Percentiles rank a stretch among this genome's conserved stretches.
These are phyloP conservation scores for Albifimbria verrucaria DNA, from an alignment of 2,329 filamentous ascomycete genomes.

Conservation along the genomic window DNA sequence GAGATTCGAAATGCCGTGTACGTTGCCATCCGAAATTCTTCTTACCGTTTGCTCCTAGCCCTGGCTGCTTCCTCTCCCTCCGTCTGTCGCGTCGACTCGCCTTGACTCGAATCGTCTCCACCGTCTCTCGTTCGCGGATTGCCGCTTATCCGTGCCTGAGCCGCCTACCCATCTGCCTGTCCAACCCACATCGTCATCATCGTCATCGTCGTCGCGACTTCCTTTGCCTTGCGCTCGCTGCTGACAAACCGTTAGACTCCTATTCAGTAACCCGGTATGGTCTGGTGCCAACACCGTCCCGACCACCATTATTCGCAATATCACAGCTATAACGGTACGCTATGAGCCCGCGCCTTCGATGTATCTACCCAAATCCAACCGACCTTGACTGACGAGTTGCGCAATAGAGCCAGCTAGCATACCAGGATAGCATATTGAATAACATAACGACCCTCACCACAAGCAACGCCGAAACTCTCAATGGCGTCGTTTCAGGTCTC, in stretches of 20 bases:
- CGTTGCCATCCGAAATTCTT: slow-evolving; percentile 13
- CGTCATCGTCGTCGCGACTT: slow-evolving; percentile 3
- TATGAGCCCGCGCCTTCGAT: background rate
- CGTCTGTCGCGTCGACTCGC: no score
- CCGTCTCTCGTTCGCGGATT: no score
- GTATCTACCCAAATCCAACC: background rate
- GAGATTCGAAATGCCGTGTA: slow-evolving; percentile 51
- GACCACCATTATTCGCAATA: slow-evolving; percentile 53
- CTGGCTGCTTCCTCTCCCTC: no score
- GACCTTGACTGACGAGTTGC: slow-evolving; percentile 4
- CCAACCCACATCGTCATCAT: no score
- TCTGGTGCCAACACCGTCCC: slow-evolving; percentile 45
- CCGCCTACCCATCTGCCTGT: no score
- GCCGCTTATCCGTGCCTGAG: no score
- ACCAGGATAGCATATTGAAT: slow-evolving; percentile 45
- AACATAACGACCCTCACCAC: slow-evolving; percentile 76
- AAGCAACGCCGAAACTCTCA: slow-evolving; percentile 56
- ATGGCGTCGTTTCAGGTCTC: slow-evolving; percentile 69
- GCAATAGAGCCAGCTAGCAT: slow-evolving; percentile 44
- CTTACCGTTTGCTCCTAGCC: slow-evolving; percentile 4
- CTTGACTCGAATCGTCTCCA: no score
- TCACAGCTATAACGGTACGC: slow-evolving; percentile 53
- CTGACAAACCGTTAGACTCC: slow-evolving; percentile 40
- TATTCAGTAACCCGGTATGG: slow-evolving; percentile 59
- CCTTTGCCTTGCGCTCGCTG: background rate